Base-by-base conservation (phyloP, 1,284 basidiomycete species). In the Anthracocystis panici-leucophaei region DNA sequence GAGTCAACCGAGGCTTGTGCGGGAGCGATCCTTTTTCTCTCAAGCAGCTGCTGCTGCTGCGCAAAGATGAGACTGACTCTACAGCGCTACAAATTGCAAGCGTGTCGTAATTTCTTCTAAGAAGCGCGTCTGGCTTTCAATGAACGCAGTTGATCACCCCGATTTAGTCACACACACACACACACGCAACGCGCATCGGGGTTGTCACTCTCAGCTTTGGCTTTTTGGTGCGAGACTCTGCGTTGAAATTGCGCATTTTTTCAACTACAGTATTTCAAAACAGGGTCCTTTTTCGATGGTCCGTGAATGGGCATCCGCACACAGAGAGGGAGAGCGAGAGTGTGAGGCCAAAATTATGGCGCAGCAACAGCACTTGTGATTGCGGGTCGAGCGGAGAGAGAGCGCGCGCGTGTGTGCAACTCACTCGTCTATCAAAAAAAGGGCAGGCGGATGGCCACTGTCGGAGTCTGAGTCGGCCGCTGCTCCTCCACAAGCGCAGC, bases 21-120 rank as follows among this genome's bases (percentile, higher is more conserved):
- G 48, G 48, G 4, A 31, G 27, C 25, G 20, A 14, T 31, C 48
- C 5, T 12, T 48, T 14, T 48, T 20, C 27, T 31, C 18, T 20
- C 16, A n/a, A 42, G 41, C 41, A 16, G 45, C 44, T 45, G 45
- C 45, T 38, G 35, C 35, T 16, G 45, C 45, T 14, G 5, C 5
- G 12, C 25, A 5, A 11, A 18, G 21, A 14, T 16, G 44, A 42
- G 41, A 6, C n/a, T n/a, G n/a, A 42, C 41, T 42, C n/a, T 42
- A 38, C 35, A 33, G 31, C 7, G 3, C 27, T 21, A 52, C 35
- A 56, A 61, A 57, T 33, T 29, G 33, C 49, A 46, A 61, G 65
- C 65, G 65, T 57, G 65, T 68, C 65, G 59, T 55, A 68, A 54
- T n/a, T 68, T 68, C 59, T 62, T 61, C 58, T 45, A 42, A 27